A percentile compares a stretch with the other conserved stretches of the same genome.
Evolutionary conservation across 2,329 filamentous ascomycete genomes (phyloP).

Genomic region (Raffaelea arxii): DNA sequence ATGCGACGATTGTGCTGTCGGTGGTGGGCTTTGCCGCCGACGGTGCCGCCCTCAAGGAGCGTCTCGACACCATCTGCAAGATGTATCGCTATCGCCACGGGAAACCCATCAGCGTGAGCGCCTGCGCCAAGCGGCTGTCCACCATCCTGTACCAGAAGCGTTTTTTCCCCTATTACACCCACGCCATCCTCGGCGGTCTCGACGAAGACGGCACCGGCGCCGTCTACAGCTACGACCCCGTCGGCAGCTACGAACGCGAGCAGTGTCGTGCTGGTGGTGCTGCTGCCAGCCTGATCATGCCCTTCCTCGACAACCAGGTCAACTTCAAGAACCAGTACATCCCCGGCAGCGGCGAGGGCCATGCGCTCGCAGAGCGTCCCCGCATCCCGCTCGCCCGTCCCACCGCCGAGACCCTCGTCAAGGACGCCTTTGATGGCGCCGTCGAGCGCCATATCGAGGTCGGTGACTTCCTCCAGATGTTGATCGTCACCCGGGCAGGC

Average conservation of each 20-base stretch:
- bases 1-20: slow-evolving; percentile 79
- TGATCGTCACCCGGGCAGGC: slow-evolving; percentile 80
- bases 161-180: slow-evolving; percentile 98
- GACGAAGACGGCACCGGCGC: slow-evolving; percentile 93
- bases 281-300: slow-evolving; percentile 92
- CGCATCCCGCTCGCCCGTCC: slow-evolving; percentile 59
- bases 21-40: slow-evolving; percentile 96
- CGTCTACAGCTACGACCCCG: slow-evolving; percentile 94
- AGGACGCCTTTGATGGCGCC: slow-evolving; percentile 95
- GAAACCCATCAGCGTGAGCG: slow-evolving; percentile 89
- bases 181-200: slow-evolving; percentile 85
- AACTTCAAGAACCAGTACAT: slow-evolving; percentile 99
- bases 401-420: slow-evolving; percentile 78
- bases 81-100: slow-evolving; percentile 98
- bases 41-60: slow-evolving; percentile 86
- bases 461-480: slow-evolving; percentile 89
- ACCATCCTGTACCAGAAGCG: slow-evolving; percentile 96
- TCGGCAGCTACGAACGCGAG: slow-evolving; percentile 95
- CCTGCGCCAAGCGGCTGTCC: slow-evolving; percentile 87
- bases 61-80: slow-evolving; percentile 89
- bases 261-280: slow-evolving; percentile 91
- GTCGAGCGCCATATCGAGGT: slow-evolving; percentile 99
- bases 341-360: slow-evolving; percentile 73
- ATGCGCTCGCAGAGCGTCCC: slow-evolving; percentile 65
- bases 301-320: slow-evolving; percentile 98